These are phyloP conservation scores for Penicillium riverlandense DNA, from an alignment of 495 filamentous ascomycete genomes.

Conservation along the genomic window DNA sequence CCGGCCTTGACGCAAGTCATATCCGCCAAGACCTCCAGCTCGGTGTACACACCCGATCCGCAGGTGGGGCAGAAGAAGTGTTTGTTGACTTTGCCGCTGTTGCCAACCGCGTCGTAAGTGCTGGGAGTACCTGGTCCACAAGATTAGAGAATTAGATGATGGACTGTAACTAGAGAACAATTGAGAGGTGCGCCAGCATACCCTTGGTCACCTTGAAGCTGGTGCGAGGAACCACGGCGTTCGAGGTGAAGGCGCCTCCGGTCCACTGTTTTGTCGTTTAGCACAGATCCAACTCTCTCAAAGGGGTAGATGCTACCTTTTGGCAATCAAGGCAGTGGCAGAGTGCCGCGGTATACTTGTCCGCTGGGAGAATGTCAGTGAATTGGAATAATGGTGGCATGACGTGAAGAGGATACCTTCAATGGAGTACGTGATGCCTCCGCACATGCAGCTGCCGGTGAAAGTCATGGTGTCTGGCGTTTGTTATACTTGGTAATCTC, in stretches of 20 bases:
- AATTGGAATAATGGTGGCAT: too few relatives aligned
- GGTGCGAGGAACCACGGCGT: constrained; percentile 36
- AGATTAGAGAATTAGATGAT: too few relatives aligned
- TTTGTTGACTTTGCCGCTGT: constrained; percentile 40
- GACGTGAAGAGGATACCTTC: constrained; percentile 13
- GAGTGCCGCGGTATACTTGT: constrained; percentile 27
- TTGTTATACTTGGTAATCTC: neutral
- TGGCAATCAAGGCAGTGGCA: constrained; percentile 46
- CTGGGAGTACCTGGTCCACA: constrained; percentile 21
- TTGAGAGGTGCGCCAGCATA: neutral
- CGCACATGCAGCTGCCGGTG: constrained; percentile 37
- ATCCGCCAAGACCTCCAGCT: constrained; percentile 42
- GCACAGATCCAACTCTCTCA: neutral
- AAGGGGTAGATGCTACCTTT: constrained; percentile 17
- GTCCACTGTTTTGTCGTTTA: constrained; percentile 27
- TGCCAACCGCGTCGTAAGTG: constrained; percentile 29
- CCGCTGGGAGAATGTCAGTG: constrained; percentile 8
- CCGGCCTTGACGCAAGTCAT: constrained; percentile 36
- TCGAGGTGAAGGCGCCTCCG: constrained; percentile 40
- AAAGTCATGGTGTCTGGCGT: constrained; percentile 20
- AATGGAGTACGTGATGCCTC: constrained; percentile 25
- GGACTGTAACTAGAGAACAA: too few relatives aligned
- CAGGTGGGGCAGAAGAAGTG: constrained; percentile 42
- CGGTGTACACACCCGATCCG: constrained; percentile 38
- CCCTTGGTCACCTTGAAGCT: constrained; percentile 36